Evolutionary conservation across 1,284 basidiomycete genomes (phyloP).

Genomic region (Moniliophthora roreri): DNA sequence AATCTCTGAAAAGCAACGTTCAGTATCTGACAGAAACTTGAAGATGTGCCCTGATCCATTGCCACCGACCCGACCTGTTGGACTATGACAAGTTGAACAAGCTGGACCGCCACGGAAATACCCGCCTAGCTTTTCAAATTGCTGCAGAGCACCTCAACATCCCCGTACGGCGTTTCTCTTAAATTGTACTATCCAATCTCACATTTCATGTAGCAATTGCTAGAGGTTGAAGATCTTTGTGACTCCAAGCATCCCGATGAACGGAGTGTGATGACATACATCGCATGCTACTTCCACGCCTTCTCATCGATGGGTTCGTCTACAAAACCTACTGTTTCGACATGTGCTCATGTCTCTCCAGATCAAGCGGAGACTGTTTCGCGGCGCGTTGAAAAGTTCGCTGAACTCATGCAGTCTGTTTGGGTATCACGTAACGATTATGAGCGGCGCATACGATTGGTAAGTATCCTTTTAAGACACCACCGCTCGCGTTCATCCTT

Average conservation of each 20-base stretch:
- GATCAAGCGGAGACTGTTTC: conserved; percentile 96
- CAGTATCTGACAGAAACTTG: conserved; percentile 13
- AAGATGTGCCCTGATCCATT: conserved; percentile 95
- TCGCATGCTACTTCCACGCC: conserved; percentile 97
- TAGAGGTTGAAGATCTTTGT: conserved; percentile 97
- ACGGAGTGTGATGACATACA: conserved; percentile 93
- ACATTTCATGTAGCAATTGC: conserved; percentile 65
- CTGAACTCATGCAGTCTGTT: conserved; percentile 89
- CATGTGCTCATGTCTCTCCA: conserved; percentile 29
- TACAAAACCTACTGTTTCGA: conserved; percentile 1
- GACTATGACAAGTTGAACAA: conserved; percentile 87
- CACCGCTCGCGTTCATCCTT: conserved; percentile 15
- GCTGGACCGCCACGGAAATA: conserved; percentile 82
- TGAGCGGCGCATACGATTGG: conserved; percentile 80
- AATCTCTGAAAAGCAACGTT: conserved; percentile 27
- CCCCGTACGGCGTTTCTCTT: conserved; percentile 58
- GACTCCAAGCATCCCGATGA: conserved; percentile 89
- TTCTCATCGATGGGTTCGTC: conserved; percentile 91
- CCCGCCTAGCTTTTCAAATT: conserved; percentile 81
- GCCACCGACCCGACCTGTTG: conserved; percentile 92
- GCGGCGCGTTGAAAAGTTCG: conserved; percentile 93
- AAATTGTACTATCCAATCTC: not conserved
- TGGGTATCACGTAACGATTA: conserved; percentile 91
- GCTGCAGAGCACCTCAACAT: conserved; percentile 88
- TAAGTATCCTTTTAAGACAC: conserved; percentile 32